phyloP scores from a whole-genome alignment of 441 rosid species.

The Rhodomyrtus psidioides region DNA sequence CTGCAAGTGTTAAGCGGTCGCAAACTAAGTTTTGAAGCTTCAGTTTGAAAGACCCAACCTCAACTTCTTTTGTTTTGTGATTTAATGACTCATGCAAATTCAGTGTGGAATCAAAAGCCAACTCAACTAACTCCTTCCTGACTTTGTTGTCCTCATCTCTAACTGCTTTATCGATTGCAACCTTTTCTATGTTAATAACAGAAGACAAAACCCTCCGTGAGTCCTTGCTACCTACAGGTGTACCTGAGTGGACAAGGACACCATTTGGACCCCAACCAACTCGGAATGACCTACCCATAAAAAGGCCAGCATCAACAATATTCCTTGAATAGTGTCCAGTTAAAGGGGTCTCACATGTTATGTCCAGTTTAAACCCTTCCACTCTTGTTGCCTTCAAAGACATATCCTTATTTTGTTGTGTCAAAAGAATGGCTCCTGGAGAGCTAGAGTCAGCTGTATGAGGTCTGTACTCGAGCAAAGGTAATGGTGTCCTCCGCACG shows the following conservation, averaged over 20 bases:
- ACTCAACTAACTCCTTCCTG: conserved; percentile 62
- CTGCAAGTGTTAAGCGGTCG: conserved; percentile 59
- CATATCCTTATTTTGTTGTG: conserved; percentile 64
- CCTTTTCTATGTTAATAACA: conserved; percentile 64
- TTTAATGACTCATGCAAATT: conserved; percentile 60
- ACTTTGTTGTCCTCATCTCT: conserved; percentile 60
- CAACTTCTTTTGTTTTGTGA: conserved; percentile 55
- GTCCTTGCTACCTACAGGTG: conserved; percentile 41
- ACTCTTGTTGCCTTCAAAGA: conserved; percentile 36
- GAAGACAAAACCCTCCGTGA: conserved; percentile 60
- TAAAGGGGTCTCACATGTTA: conserved; percentile 56
- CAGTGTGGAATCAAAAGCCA: conserved; percentile 69
- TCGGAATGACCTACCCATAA: conserved; percentile 97
- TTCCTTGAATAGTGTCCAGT: conserved; percentile 62
- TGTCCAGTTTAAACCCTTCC: conserved; percentile 77
- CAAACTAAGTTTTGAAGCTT: conserved; percentile 69
- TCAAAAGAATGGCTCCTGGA: conserved; percentile 60
- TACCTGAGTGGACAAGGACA: conserved; percentile 76
- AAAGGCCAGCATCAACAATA: conserved; percentile 89
- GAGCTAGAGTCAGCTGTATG: conserved; percentile 37
- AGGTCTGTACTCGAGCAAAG: conserved; percentile 78
- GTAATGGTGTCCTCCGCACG: conserved; percentile 61
- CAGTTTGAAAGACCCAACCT: conserved; percentile 60
- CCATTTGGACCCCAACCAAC: conserved; percentile 99
- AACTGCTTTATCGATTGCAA: conserved; percentile 79